phyloP scores from a whole-genome alignment of 2,329 filamentous ascomycete genomes.

The Alternaria longipes region DNA sequence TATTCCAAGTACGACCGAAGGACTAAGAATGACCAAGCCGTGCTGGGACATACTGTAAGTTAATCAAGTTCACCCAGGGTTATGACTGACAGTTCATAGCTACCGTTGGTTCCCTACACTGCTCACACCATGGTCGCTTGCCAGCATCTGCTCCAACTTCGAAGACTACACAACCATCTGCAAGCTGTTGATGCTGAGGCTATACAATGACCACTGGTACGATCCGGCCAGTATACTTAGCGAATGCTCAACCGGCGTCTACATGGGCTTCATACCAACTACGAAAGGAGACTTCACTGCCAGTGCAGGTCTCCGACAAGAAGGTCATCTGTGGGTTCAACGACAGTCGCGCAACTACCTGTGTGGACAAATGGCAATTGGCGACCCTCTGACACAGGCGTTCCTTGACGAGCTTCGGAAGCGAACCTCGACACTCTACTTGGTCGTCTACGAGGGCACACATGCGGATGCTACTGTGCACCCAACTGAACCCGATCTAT shows the following conservation, averaged over 20 bases:
- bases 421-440: constrained; percentile 27
- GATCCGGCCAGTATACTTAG: constrained; percentile 27
- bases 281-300: constrained; percentile 31
- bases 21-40: constrained; percentile 36
- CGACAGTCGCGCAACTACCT: constrained; percentile 37
- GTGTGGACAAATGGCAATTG: constrained; percentile 44
- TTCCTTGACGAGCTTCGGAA: constrained; percentile 37
- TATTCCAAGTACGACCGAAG: constrained; percentile 37
- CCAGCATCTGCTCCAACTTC: constrained; percentile 43
- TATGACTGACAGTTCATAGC: no score
- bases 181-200: constrained; percentile 36
- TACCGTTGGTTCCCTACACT: constrained; percentile 42
- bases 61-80: no score
- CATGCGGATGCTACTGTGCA: constrained; percentile 38
- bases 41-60: constrained; percentile 46
- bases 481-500: constrained; percentile 34
- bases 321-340: constrained; percentile 14
- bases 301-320: no score
- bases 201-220: constrained; percentile 42
- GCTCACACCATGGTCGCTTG: constrained; percentile 36
- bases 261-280: constrained; percentile 38
- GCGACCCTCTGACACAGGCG: constrained; percentile 25
- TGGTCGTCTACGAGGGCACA: constrained; percentile 42
- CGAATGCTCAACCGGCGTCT: constrained; percentile 36
- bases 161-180: constrained; percentile 42